These are phyloP conservation scores for Nicotiana otophora DNA, from an alignment of 257 asterid genomes.

Conservation along the genomic window DNA sequence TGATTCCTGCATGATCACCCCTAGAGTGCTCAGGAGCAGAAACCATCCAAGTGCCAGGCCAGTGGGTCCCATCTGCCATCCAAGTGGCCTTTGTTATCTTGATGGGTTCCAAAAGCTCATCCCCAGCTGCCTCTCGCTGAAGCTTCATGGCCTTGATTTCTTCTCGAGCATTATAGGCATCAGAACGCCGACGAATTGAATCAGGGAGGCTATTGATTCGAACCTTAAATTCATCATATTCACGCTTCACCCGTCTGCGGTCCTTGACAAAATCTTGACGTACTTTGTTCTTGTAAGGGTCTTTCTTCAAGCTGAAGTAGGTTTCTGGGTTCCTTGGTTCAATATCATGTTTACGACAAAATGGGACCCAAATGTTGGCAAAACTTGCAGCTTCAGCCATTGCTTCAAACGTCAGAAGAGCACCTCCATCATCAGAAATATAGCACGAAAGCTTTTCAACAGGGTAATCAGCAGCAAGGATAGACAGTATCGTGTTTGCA, in stretches of 20 bases:
- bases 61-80: conserved; percentile 95
- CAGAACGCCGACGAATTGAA: conserved; percentile 85
- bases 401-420: conserved; percentile 87
- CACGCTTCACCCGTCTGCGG: conserved; percentile 83
- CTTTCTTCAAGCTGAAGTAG: conserved; percentile 67
- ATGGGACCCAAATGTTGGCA: conserved; percentile 90
- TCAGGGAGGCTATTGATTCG: conserved; percentile 82
- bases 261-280: conserved; percentile 78
- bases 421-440: conserved; percentile 92
- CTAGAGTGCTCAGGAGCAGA: conserved; percentile 66
- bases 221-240: conserved; percentile 87
- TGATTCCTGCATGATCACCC: conserved; percentile 90
- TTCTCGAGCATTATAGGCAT: conserved; percentile 80
- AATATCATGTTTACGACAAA: conserved; percentile 68
- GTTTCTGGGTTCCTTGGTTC: conserved; percentile 91
- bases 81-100: conserved; percentile 77
- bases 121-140: conserved; percentile 59
- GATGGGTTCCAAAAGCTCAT: conserved; percentile 57
- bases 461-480: conserved; percentile 78
- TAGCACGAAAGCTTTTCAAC: conserved; percentile 86
- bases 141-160: conserved; percentile 77
- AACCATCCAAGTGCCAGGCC: conserved; percentile 84
- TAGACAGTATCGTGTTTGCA: conserved; percentile 78
- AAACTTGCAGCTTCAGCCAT: conserved; percentile 97
- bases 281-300: conserved; percentile 79